Evolutionary conservation across 2,329 filamentous ascomycete genomes (phyloP).

Genomic region (Exophiala calicioides): DNA sequence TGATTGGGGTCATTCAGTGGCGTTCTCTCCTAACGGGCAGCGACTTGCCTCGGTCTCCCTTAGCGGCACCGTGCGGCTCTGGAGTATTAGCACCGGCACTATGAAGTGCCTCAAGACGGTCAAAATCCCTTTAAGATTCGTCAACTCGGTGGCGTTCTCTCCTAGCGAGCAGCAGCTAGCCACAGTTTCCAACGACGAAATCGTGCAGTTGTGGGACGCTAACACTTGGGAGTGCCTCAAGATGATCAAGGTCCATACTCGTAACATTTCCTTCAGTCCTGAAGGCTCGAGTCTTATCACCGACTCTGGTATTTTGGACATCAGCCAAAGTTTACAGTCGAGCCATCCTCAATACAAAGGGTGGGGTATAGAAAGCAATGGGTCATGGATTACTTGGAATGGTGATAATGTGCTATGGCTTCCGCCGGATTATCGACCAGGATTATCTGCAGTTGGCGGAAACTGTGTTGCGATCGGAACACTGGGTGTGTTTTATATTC

Average conservation of each 20-base stretch:
- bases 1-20: background rate
- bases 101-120: background rate
- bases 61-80: no score
- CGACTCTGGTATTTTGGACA: background rate
- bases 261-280: background rate
- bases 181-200: no score
- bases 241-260: background rate
- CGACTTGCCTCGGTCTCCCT: background rate
- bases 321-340: background rate
- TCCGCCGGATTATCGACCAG: background rate
- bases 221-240: slow-evolving; percentile 1
- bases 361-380: background rate
- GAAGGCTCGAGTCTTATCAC: background rate
- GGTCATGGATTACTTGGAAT: background rate
- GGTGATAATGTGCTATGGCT: background rate
- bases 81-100: no score
- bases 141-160: no score
- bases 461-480: background rate
- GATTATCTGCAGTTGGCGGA: background rate
- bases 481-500: background rate
- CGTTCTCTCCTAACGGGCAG: background rate
- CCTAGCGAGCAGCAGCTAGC: no score
- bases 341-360: background rate
- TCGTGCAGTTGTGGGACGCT: no score
- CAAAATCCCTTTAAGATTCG: background rate